Base-by-base conservation (phyloP, 1,284 basidiomycete species). In the Tilletia horrida region DNA sequence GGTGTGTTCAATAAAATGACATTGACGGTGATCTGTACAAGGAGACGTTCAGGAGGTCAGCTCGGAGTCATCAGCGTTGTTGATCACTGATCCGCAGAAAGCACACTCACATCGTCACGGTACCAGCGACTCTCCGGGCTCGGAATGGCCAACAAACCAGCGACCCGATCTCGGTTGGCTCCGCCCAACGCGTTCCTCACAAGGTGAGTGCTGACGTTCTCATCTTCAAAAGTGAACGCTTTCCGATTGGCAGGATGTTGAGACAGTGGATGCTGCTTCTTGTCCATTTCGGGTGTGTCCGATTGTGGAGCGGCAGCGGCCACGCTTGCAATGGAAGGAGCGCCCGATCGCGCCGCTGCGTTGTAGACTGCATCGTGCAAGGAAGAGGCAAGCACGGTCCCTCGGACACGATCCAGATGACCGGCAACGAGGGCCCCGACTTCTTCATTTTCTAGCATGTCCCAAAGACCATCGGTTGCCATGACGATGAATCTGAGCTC, bases 381-480 rank as follows among this genome's bases (percentile, higher is more conserved):
- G 29, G 75, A 75, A 2, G 69, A 69, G 9, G 76, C 77, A 8
- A 66, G 69, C 44, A 80, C 70, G 31, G 69, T 70, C 14, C 79
- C 79, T 62, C 76, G 74, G 67, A 75, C 70, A 25, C 77, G 77
- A 1, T 73, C 76, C 6, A 81, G 69, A 59, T 81, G 79, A n/a
- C 78, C 78, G 2, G 79, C 78, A 8, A 81, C 83, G 25, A 99
- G 88, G 18, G 90, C 86, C 62, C 96, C 93, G 7, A 94, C 92
- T 76, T 98, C 94, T 80, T 93, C 89, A n/a, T 93, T 96, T 70
- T 90, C 90, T 66, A 98, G 86, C 73, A 91, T 86, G 83, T 99
- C 96, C 92, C 94, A 97, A 63, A 97, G 86, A 16, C 94, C 94
- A 77, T 96, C 93, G 0, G 93, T 95, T 0, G 93, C 93, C 72